Conservation (phyloP, 805 yeast genomes). For the Nakazawaea pomicola region DNA sequence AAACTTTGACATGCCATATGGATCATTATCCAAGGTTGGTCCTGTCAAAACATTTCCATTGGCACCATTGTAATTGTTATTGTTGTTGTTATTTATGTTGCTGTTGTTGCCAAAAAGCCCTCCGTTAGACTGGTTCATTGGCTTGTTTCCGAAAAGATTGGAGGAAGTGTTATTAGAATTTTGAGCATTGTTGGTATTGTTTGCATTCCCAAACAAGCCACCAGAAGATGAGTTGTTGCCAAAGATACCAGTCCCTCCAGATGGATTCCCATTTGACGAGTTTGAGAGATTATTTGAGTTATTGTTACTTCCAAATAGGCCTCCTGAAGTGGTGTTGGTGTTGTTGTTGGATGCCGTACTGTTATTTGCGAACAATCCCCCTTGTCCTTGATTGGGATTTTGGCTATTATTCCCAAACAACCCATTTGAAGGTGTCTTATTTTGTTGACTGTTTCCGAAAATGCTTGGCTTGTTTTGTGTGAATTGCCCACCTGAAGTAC, state of each 20-base stretch:
- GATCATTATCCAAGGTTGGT: constrained; percentile 16
- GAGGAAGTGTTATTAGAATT: too few relatives aligned
- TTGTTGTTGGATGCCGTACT: constrained; percentile 3
- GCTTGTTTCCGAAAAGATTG: not conserved
- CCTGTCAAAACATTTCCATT: constrained; percentile 8
- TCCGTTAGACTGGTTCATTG: not conserved
- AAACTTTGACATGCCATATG: constrained; percentile 28
- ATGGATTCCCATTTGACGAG: too few relatives aligned
- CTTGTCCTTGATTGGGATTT: constrained; percentile 17
- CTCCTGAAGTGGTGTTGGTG: not conserved
- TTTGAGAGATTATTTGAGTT: too few relatives aligned
- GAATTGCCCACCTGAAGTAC: constrained; percentile 1
- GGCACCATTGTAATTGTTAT: constrained; percentile 9
- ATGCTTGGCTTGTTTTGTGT: not conserved
- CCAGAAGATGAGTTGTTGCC: too few relatives aligned
- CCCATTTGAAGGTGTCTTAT: not conserved
- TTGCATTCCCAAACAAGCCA: constrained; percentile 22
- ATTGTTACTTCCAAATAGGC: constrained; percentile 2
- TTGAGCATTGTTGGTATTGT: too few relatives aligned
- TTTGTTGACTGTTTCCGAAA: constrained; percentile 2
- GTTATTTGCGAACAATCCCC: constrained; percentile 24
- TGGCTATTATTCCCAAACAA: not conserved
- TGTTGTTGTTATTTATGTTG: constrained; percentile 18
- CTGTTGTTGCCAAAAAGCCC: constrained; percentile 13
- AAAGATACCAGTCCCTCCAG: too few relatives aligned